Evolutionary conservation across 768 basidiomycete genomes (phyloP), one percentile per base, ranked within the genome.

Genomic region (Grammothele lineata): DNA sequence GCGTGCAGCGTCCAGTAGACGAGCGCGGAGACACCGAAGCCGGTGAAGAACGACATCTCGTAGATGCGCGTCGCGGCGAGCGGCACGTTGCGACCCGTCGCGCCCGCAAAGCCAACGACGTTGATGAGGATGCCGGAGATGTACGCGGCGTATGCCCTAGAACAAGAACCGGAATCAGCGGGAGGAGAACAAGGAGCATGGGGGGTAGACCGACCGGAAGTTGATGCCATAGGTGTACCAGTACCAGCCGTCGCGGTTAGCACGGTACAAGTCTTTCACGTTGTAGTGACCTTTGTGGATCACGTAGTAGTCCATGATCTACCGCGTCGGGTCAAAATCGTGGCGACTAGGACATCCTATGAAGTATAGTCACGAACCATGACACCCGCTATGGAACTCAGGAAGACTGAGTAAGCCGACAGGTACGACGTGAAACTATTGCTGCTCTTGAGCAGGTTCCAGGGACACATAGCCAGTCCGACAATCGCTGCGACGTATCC

Each of bases 11-110:
- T 23, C 58, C 69, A 76, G 64, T 92, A 92, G 36, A 85, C 60
- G 48, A 85, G 40, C 8, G 77, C 70, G 2, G 87, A 85, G 35
- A 83, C 75, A 24, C 78, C 80, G 54, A 89, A 85, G 23, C 89
- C 89, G n/a, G 85, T 85, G 67, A 91, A 86, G 75, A 90, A 92
- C 11, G 85, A 81, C 70, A 90, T 74, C 43, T 83, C 68, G 64
- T 85, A 88, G 54, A 87, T 76, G 44, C 78, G 74, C n/a, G 80
- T 86, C 1, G 87, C 87, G 4, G 76, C 78, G 21, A 83, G 58
- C 5, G 85, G 80, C 1, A 90, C 87, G 0, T 59, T 63, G 32
- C 70, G 71, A 7, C 85, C 85, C 24, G 80, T 83, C 15, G 85
- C 83, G 43, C 86, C 85, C 10, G 81, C 83, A 52, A 92, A 92